Conservation (phyloP, 2,329 filamentous ascomycete genomes). For the Alternaria solani region DNA sequence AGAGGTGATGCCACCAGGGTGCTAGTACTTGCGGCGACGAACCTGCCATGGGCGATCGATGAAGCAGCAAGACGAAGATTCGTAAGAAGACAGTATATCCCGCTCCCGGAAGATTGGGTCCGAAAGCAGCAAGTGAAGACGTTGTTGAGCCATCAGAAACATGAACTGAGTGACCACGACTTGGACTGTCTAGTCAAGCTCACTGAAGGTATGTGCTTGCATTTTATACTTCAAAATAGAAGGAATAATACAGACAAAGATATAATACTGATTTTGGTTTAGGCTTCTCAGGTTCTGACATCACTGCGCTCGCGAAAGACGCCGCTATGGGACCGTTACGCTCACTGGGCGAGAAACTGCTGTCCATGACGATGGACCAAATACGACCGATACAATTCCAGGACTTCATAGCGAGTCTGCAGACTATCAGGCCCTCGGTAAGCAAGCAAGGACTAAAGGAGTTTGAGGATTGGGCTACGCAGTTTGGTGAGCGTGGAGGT, state of each 20-base stretch:
- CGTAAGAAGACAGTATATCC: conserved; percentile 94
- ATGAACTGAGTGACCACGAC: conserved; percentile 75
- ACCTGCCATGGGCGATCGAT: conserved; percentile 96
- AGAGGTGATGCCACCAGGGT: conserved; percentile 86
- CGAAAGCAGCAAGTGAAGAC: conserved; percentile 80
- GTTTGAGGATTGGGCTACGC: conserved; percentile 92
- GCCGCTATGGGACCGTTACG: conserved; percentile 96
- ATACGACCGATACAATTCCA: conserved; percentile 83
- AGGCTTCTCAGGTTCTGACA: conserved; percentile 98
- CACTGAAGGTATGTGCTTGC: conserved; percentile 74
- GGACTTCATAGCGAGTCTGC: conserved; percentile 85
- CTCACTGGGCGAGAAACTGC: conserved; percentile 85
- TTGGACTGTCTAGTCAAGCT: conserved; percentile 76
- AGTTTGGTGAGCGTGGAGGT: conserved; percentile 91
- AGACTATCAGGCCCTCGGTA: conserved; percentile 88
- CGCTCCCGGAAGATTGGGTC: conserved; percentile 84
- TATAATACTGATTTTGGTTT: neutral
- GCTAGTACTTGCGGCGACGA: conserved; percentile 92
- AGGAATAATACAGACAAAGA: neutral
- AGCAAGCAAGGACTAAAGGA: conserved; percentile 82
- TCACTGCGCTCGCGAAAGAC: conserved; percentile 95
- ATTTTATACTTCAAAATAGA: neutral
- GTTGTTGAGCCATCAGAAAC: conserved; percentile 86
- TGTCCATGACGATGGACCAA: conserved; percentile 92
- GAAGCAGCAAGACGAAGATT: conserved; percentile 92